A percentile compares a stretch with the other conserved stretches of the same genome.
Conservation (phyloP, 768 basidiomycete genomes). For the Termitomyces sp. region DNA sequence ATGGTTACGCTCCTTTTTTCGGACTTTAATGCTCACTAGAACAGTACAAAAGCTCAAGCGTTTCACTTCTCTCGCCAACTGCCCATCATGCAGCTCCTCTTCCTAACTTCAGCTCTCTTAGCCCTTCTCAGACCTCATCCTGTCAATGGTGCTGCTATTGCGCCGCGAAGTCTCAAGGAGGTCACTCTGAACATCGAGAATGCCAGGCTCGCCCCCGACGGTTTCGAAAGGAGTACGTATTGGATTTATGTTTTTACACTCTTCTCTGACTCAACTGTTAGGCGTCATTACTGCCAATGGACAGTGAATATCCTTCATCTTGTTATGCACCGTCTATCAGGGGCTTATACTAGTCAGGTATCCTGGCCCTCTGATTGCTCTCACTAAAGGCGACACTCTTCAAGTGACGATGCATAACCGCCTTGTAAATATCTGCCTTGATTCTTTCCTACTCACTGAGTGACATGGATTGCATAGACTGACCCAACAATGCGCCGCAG, state of each 20-base stretch:
- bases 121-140: slow-evolving; percentile 14
- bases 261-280: not conserved
- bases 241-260: not conserved
- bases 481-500: slow-evolving; percentile 24
- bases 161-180: slow-evolving; percentile 1
- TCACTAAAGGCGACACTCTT: slow-evolving; percentile 18
- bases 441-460: not conserved
- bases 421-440: slow-evolving; percentile 4
- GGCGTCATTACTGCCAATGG: slow-evolving; percentile 14
- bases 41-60: slow-evolving; percentile 12
- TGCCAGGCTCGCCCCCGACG: slow-evolving; percentile 20
- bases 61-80: slow-evolving; percentile 5
- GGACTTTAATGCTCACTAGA: slow-evolving; percentile 2
- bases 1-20: slow-evolving; percentile 15
- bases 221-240: slow-evolving; percentile 21
- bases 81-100: slow-evolving; percentile 16
- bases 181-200: slow-evolving; percentile 23
- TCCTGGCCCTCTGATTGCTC: slow-evolving; percentile 17
- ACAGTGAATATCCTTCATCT: slow-evolving; percentile 3
- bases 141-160: slow-evolving; percentile 3
- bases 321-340: not conserved
- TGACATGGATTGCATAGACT: slow-evolving; percentile 8
- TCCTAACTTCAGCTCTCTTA: slow-evolving; percentile 10
- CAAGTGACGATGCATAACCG: slow-evolving; percentile 18
- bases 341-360: slow-evolving; percentile 3